A percentile compares a stretch with the other conserved stretches of the same genome.
Conservation (phyloP, 2,329 filamentous ascomycete genomes). For the Camillea tinctor region DNA sequence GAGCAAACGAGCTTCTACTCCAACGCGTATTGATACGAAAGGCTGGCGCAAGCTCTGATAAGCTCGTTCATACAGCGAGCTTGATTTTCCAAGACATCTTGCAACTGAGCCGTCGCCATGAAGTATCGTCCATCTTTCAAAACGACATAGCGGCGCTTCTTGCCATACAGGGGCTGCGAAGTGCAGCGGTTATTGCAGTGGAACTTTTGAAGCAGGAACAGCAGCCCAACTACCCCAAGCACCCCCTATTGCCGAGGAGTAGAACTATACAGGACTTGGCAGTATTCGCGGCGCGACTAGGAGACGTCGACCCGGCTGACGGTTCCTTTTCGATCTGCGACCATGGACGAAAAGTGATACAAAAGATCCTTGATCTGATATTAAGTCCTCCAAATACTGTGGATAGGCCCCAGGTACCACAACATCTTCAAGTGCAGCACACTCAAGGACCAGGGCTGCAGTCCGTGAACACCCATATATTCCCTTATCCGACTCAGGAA, state of each 20-base stretch:
- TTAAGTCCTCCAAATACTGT: slow-evolving; percentile 26
- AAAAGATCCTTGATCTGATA: slow-evolving; percentile 36
- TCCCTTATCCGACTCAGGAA: slow-evolving; percentile 13
- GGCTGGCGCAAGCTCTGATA: slow-evolving; percentile 32
- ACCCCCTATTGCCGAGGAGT: slow-evolving; percentile 35
- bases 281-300: slow-evolving; percentile 35
- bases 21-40: slow-evolving; percentile 35
- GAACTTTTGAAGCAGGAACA: slow-evolving; percentile 37
- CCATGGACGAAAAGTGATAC: slow-evolving; percentile 35
- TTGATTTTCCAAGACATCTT: slow-evolving; percentile 34
- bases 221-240: slow-evolving; percentile 32
- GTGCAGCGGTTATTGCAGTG: slow-evolving; percentile 35
- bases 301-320: slow-evolving; percentile 30
- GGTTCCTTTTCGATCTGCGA: slow-evolving; percentile 33
- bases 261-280: slow-evolving; percentile 38
- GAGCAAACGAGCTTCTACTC: slow-evolving; percentile 32
- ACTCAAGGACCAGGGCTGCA: slow-evolving; percentile 11
- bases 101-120: slow-evolving; percentile 30
- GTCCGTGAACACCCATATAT: slow-evolving; percentile 16
- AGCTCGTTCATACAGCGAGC: slow-evolving; percentile 30
- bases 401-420: slow-evolving; percentile 12
- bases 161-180: slow-evolving; percentile 33
- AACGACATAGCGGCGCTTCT: slow-evolving; percentile 31
- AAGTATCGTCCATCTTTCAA: slow-evolving; percentile 29
- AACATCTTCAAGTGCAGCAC: slow-evolving; percentile 6